Evolutionary conservation across 352 stramenopile species (phyloP).

Genomic region (Phytophthora vignae): DNA sequence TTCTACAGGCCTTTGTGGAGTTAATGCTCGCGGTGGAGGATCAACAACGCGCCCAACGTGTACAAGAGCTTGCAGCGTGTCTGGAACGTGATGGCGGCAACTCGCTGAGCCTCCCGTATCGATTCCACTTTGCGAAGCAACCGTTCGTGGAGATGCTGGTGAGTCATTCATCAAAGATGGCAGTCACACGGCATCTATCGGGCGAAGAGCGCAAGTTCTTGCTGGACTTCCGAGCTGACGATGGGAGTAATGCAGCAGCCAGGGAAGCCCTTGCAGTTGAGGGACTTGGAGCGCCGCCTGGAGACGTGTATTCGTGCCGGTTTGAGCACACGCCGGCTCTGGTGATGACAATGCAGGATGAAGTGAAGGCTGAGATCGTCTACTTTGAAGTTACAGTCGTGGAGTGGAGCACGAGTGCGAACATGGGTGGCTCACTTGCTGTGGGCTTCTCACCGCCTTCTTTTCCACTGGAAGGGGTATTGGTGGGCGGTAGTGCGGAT

Average conservation of each 20-base stretch:
- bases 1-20: conserved; percentile 85
- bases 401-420: conserved; percentile 55
- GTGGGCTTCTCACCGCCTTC: conserved; percentile 74
- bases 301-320: conserved; percentile 68
- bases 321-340: conserved; percentile 84
- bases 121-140: conserved; percentile 75
- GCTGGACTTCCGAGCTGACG: conserved; percentile 68
- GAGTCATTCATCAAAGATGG: conserved; percentile 84
- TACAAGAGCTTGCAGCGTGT: conserved; percentile 62
- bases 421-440: conserved; percentile 41
- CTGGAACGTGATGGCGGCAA: conserved; percentile 54
- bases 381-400: conserved; percentile 86
- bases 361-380: conserved; percentile 78
- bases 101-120: conserved; percentile 75
- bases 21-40: conserved; percentile 87
- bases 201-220: conserved; percentile 83
- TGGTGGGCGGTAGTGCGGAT: conserved; percentile 56
- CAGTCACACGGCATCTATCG: conserved; percentile 72
- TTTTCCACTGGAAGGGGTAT: conserved; percentile 73
- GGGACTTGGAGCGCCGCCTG: conserved; percentile 25
- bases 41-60: conserved; percentile 58
- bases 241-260: conserved; percentile 25
- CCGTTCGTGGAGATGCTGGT: conserved; percentile 80
- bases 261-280: conserved; percentile 29
- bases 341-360: conserved; percentile 72